Conservation (phyloP, 2,329 filamentous ascomycete species). For the Colletotrichum orchidophilum region DNA sequence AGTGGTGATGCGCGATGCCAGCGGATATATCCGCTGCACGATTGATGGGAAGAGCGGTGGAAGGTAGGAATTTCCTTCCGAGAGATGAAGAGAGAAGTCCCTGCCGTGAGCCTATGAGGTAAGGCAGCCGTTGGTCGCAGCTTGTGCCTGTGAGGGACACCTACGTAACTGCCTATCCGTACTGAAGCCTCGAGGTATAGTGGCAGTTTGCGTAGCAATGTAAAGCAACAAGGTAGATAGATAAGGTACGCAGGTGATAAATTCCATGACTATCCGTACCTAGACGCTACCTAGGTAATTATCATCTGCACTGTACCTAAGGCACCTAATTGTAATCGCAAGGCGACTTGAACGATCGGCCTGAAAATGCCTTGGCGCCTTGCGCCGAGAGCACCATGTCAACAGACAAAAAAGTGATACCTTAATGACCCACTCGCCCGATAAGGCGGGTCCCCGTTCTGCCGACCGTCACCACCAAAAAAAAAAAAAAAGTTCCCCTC, state of each 20-base stretch:
- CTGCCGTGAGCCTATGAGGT: neutral
- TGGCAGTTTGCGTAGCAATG: neutral
- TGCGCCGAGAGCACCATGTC: neutral
- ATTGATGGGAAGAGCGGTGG: neutral
- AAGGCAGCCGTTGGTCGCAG: too few relatives aligned
- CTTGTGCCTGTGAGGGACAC: neutral
- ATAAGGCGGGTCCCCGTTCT: conserved; percentile 42
- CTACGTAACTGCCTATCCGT: neutral
- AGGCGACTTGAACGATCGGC: neutral
- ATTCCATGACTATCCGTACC: too few relatives aligned
- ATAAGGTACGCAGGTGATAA: too few relatives aligned
- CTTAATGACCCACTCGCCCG: neutral
- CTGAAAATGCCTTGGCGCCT: neutral
- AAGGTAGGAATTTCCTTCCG: neutral
- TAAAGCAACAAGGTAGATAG: too few relatives aligned
- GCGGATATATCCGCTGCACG: neutral
- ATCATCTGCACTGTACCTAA: too few relatives aligned
- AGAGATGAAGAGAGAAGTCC: neutral
- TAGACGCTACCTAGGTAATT: too few relatives aligned
- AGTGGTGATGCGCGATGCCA: neutral
- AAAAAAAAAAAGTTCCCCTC: conserved; percentile 51
- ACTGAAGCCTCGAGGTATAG: neutral
- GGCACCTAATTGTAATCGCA: neutral
- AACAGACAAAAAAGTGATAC: neutral
- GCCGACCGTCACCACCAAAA: conserved; percentile 57